These are phyloP conservation scores for Diplodia scrobiculata DNA, from an alignment of 2,329 filamentous ascomycete genomes.

Conservation along the genomic window DNA sequence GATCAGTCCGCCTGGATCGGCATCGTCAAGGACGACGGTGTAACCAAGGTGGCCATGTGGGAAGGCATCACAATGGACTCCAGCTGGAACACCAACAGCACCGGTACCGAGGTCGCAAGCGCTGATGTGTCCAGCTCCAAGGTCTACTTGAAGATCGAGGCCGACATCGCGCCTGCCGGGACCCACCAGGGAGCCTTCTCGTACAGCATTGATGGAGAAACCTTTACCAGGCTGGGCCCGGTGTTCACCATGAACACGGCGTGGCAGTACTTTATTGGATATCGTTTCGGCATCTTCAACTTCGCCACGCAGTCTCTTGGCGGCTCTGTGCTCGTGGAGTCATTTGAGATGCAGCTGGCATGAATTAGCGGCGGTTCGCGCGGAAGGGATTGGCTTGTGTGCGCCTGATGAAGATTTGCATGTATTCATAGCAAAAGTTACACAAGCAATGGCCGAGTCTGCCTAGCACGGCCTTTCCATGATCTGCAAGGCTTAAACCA, in stretches of 20 bases:
- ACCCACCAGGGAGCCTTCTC: constrained; percentile 40
- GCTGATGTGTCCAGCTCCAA: constrained; percentile 33
- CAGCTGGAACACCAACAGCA: constrained; percentile 41
- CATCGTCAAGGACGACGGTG: constrained; percentile 47
- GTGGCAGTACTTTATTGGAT: constrained; percentile 47
- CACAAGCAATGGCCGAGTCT: neutral
- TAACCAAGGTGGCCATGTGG: constrained; percentile 43
- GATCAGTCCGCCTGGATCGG: constrained; percentile 59
- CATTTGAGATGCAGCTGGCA: constrained; percentile 33
- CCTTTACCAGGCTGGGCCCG: constrained; percentile 39
- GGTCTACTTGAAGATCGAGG: constrained; percentile 41
- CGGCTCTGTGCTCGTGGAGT: constrained; percentile 38
- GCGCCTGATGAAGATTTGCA: too few species aligned
- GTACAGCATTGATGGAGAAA: constrained; percentile 44
- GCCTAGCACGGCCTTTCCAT: neutral
- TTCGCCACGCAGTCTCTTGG: constrained; percentile 43
- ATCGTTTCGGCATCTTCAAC: constrained; percentile 46
- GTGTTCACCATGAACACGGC: constrained; percentile 42
- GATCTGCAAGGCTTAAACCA: neutral
- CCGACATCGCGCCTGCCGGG: constrained; percentile 44
- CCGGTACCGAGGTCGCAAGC: constrained; percentile 37
- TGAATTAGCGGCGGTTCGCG: neutral
- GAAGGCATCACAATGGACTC: constrained; percentile 47
- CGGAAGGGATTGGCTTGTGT: neutral
- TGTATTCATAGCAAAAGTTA: neutral